Evolutionary conservation across 2,329 filamentous ascomycete species (phyloP), one percentile per base, ranked within the genome.

Genomic region (Fusarium pseudonygamai): DNA sequence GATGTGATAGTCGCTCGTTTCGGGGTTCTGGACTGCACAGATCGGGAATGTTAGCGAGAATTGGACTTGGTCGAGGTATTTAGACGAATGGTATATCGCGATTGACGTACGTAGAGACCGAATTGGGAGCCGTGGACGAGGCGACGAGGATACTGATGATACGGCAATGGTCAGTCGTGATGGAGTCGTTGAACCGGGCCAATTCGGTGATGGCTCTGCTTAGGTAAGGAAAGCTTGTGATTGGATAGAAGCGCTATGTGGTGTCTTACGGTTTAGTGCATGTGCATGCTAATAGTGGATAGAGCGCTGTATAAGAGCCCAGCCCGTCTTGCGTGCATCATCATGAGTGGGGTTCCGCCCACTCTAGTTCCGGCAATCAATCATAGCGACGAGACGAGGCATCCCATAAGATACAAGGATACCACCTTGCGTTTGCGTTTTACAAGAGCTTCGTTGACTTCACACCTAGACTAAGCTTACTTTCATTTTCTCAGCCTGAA

Each of bases 221-320:
- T 78, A 78, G 61, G 75, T 78, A 78, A 78, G 49, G 30, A 1
- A 3, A 11, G 28, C 10, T 24, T 39, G 18, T 78, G 61, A 78
- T 78, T 78, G 76, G 76, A 5, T 28, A 5, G 1, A 1, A 0
- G 0, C n/a, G 7, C 2, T 46, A 69, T 42, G 10, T 9, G 20
- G 16, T 1, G 47, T 57, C 18, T 9, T 3, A 24, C 7, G 34
- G 8, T 55, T 61, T 59, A 16, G 9, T 50, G 28, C 52, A 64
- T 63, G 15, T 0, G 18, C 24, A 69, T 66, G 53, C n/a, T n/a
- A 8, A 13, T 71, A 73, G 11, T 4, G 8, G 12, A 11, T 13
- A 2, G 11, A 39, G 7, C 15, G 28, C 4, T 39, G 26, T 74
- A 73, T 43, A 39, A 12, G 45, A 34, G 37, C 42, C 24, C 24